phyloP scores from a whole-genome alignment of 495 filamentous ascomycete species.

The Friedmanniomyces simplex region DNA sequence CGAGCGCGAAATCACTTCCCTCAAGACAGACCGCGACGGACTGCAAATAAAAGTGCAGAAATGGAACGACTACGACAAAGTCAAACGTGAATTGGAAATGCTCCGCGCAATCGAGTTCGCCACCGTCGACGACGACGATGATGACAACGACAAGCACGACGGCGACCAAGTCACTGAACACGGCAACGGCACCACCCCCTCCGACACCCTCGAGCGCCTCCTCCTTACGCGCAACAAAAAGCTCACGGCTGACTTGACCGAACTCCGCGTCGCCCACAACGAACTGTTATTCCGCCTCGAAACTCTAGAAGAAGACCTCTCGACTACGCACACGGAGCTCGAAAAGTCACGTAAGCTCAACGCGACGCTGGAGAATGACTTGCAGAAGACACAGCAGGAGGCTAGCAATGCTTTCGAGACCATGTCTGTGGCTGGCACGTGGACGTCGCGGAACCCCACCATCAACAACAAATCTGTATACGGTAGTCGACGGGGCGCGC shows the following conservation, averaged over 20 bases:
- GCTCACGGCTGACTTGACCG: slow-evolving; percentile 81
- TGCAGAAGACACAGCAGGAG: slow-evolving; percentile 77
- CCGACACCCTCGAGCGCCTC: slow-evolving; percentile 72
- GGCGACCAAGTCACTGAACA: slow-evolving; percentile 16
- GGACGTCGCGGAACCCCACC: slow-evolving; percentile 63
- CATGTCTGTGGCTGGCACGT: slow-evolving; percentile 88
- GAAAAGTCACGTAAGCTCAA: slow-evolving; percentile 77
- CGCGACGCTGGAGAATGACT: slow-evolving; percentile 82
- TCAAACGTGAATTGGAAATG: slow-evolving; percentile 90
- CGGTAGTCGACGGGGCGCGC: slow-evolving; percentile 41
- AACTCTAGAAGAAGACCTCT: slow-evolving; percentile 70
- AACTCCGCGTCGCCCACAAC: slow-evolving; percentile 86
- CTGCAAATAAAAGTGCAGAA: slow-evolving; percentile 72
- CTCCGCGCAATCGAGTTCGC: slow-evolving; percentile 96
- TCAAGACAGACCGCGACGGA: slow-evolving; percentile 58
- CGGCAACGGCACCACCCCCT: slow-evolving; percentile 41
- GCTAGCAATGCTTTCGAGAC: slow-evolving; percentile 70
- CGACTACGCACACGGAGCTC: slow-evolving; percentile 72
- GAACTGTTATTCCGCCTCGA: slow-evolving; percentile 76
- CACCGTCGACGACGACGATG: slow-evolving; percentile 36
- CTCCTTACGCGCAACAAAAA: slow-evolving; percentile 92
- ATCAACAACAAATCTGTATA: slow-evolving; percentile 57
- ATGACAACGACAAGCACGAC: slow-evolving; percentile 26
- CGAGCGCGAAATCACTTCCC: slow-evolving; percentile 58
- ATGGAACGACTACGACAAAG: slow-evolving; percentile 90